phyloP scores from a whole-genome alignment of 495 filamentous ascomycete genomes.

The Evansstolkia leycettana region DNA sequence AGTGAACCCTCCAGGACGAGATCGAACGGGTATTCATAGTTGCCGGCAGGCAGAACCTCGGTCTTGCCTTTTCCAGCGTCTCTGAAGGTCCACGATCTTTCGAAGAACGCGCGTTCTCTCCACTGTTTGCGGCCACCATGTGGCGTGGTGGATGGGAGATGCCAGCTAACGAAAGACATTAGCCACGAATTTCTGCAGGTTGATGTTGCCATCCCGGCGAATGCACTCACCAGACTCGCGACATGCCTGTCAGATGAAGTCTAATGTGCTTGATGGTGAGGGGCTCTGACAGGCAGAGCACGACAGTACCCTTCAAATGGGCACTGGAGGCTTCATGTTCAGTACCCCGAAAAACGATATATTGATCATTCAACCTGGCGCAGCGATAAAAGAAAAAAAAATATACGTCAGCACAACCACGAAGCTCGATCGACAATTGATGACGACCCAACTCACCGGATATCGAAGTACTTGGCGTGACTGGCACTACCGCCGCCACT shows the following conservation, averaged over 20 bases:
- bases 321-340: slow-evolving; percentile 67
- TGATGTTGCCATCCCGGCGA: not conserved
- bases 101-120: slow-evolving; percentile 43
- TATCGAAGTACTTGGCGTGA: slow-evolving; percentile 44
- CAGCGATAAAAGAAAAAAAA: not conserved
- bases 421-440: too few species aligned
- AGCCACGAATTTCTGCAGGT: slow-evolving; percentile 4
- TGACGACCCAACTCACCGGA: slow-evolving; percentile 27
- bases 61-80: slow-evolving; percentile 38
- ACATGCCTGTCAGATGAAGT: slow-evolving; percentile 57
- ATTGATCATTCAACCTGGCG: slow-evolving; percentile 61
- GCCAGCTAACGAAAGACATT: slow-evolving; percentile 23
- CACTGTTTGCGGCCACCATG: slow-evolving; percentile 33
- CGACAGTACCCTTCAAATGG: slow-evolving; percentile 58
- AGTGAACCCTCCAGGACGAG: slow-evolving; percentile 60
- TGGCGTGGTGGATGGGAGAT: slow-evolving; percentile 31
- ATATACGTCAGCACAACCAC: not conserved
- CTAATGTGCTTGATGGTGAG: slow-evolving; percentile 62
- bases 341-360: slow-evolving; percentile 65
- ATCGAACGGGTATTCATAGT: slow-evolving; percentile 88
- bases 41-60: slow-evolving; percentile 56
- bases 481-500: slow-evolving; percentile 33
- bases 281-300: slow-evolving; percentile 59
- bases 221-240: slow-evolving; percentile 50
- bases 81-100: slow-evolving; percentile 42